Evolutionary conservation across 106 monocot genomes (phyloP), one percentile per base, ranked within the genome.

Genomic region (Iris macrosiphon): DNA sequence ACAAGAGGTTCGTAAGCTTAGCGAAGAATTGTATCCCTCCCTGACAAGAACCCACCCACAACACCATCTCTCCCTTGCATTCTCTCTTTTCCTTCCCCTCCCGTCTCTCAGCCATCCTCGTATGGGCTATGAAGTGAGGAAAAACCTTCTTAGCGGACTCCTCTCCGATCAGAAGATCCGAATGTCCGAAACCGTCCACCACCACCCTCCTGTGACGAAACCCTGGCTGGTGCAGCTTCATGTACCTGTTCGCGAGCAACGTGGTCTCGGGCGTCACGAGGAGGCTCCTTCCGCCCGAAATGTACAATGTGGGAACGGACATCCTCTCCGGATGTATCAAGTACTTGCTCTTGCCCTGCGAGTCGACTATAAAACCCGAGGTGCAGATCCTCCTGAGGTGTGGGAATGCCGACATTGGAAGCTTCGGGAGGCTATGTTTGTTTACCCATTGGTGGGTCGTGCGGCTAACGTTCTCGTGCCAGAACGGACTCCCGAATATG

Each of bases 131-230:
- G 16, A 72, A 59, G 10, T 72, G 72, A 19, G 72, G 72, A 17
- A 72, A 72, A 3, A 72, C 72, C 24, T 33, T 52, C 35, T 72
- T 41, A 37, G 59, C 19, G 6, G 72, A 63, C 29, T 65, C 65
- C 31, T 72, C 59, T 35, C 72, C 72, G n/a, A 72, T 65, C 15
- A 72, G 45, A 51, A 72, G 65, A 65, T 72, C 72, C 2, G 72
- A 72, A 40, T 72, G 72, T n/a, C 72, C 72, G 45, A 59, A 72
- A 20, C 52, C 72, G 9, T 65, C 65, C 31, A 72, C 44, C 41
- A 72, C 59, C 11, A 72, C 65, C 31, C 72, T 65, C 43, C 59
- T 65, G n/a, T 72, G 72, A n/a, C 35, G 42, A 59, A 72, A 65
- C 17, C 23, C 51, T 3, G 72, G 72, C 23, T 72, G 65, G 26